phyloP scores from a whole-genome alignment of 352 stramenopile genomes.

The Phytophthora podocarpi region DNA sequence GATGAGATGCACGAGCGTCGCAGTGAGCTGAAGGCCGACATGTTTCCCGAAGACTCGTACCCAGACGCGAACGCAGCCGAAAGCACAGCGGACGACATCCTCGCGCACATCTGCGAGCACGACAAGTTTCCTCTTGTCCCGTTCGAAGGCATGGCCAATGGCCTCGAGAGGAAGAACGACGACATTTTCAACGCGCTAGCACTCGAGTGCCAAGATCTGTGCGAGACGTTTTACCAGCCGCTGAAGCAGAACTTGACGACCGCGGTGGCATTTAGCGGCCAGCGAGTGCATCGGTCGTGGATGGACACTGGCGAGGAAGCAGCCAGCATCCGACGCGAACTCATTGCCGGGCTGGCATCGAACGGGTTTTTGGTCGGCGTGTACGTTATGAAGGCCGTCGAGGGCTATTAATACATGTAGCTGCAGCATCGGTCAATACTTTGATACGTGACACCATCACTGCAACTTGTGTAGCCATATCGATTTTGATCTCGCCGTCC shows the following conservation, averaged over 20 bases:
- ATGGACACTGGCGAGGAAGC: conserved; percentile 45
- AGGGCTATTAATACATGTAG: conserved; percentile 27
- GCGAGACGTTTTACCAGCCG: conserved; percentile 40
- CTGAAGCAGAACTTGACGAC: conserved; percentile 36
- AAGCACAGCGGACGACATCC: conserved; percentile 48
- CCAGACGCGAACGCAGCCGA: conserved; percentile 54
- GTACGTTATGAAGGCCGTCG: conserved; percentile 38
- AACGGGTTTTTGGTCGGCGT: conserved; percentile 48
- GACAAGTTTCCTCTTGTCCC: conserved; percentile 50
- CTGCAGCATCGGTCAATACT: too few species aligned
- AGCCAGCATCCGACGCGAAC: conserved; percentile 38
- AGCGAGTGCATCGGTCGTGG: conserved; percentile 48
- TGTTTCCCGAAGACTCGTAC: conserved; percentile 57
- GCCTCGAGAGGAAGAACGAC: conserved; percentile 51
- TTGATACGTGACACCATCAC: too few species aligned
- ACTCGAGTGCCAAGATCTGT: conserved; percentile 44
- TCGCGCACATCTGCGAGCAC: conserved; percentile 61
- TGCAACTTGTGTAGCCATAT: conserved; percentile 26
- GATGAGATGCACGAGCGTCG: conserved; percentile 58
- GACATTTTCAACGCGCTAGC: conserved; percentile 57
- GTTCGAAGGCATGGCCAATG: conserved; percentile 41
- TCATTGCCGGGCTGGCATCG: conserved; percentile 40
- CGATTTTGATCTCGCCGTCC: background rate
- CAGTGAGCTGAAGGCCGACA: conserved; percentile 52
- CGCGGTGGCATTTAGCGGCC: conserved; percentile 25